These are phyloP conservation scores for Trichophyton equinum DNA, from an alignment of 2,329 filamentous ascomycete species.

Conservation along the genomic window DNA sequence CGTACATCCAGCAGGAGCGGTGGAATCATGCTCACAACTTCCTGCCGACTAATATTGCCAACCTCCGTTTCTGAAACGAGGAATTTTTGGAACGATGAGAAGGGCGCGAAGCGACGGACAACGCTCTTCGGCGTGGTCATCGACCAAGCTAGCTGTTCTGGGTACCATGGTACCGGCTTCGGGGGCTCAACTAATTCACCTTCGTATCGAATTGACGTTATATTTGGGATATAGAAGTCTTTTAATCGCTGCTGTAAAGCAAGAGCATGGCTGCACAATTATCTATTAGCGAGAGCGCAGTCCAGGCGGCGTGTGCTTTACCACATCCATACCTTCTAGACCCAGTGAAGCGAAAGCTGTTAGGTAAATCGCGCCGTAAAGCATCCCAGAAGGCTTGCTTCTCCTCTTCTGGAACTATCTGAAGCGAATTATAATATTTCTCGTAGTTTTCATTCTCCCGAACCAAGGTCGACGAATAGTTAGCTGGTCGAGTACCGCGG, in stretches of 20 bases:
- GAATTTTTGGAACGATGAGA: slow-evolving; percentile 93
- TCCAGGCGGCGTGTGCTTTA: neutral
- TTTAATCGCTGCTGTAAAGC: slow-evolving; percentile 80
- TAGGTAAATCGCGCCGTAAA: slow-evolving; percentile 73
- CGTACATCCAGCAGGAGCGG: slow-evolving; percentile 82
- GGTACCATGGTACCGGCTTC: slow-evolving; percentile 76
- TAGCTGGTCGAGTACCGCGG: slow-evolving; percentile 23
- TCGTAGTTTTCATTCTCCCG: slow-evolving; percentile 80
- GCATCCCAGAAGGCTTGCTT: slow-evolving; percentile 71
- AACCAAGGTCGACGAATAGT: slow-evolving; percentile 48
- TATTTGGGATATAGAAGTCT: slow-evolving; percentile 79
- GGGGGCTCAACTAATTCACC: slow-evolving; percentile 72
- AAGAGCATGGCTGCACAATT: slow-evolving; percentile 59
- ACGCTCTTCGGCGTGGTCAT: slow-evolving; percentile 98
- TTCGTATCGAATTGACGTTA: slow-evolving; percentile 73
- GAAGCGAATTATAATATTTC: slow-evolving; percentile 68
- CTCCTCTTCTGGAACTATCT: slow-evolving; percentile 66
- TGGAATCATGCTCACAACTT: slow-evolving; percentile 98
- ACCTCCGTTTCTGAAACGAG: slow-evolving; percentile 93
- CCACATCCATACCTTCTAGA: slow-evolving; percentile 60
- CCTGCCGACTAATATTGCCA: slow-evolving; percentile 93
- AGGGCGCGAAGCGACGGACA: slow-evolving; percentile 83
- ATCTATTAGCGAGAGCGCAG: neutral
- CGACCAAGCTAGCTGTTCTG: slow-evolving; percentile 86
- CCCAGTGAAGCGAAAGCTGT: slow-evolving; percentile 94